These are phyloP conservation scores for Ambispora gerdemannii DNA, from an alignment of 192 early-diverging fungal species.

Conservation along the genomic window DNA sequence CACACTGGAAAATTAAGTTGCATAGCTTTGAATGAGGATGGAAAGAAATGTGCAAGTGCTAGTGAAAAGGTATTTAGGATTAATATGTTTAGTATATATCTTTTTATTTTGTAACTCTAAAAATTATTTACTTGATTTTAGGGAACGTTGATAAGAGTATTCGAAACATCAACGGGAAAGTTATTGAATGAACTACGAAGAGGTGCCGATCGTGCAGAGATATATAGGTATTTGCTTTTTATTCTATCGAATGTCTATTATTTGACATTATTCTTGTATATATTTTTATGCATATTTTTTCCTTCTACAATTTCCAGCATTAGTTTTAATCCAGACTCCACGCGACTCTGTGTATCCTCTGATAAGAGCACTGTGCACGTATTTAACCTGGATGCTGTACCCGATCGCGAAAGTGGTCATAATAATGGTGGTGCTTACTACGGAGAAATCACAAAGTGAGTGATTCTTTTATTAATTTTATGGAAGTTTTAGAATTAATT, in stretches of 20 bases:
- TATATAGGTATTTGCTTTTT: constrained; percentile 54
- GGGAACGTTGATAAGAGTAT: constrained; percentile 90
- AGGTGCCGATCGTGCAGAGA: constrained; percentile 83
- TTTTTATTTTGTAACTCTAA: not conserved
- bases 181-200: constrained; percentile 83
- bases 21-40: constrained; percentile 73
- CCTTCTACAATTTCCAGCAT: constrained; percentile 42
- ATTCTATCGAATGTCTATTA: too few relatives aligned
- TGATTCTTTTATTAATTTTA: not conserved
- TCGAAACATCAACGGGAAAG: constrained; percentile 67
- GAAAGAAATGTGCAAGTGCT: constrained; percentile 78
- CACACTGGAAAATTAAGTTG: constrained; percentile 75
- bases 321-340: constrained; percentile 79
- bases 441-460: constrained; percentile 45
- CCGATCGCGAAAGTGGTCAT: constrained; percentile 37
- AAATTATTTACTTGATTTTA: constrained; percentile 6
- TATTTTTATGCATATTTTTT: not conserved
- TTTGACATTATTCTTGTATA: not conserved
- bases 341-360: constrained; percentile 76
- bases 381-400: constrained; percentile 73
- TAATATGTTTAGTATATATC: not conserved
- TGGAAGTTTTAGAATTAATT: not conserved
- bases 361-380: constrained; percentile 94
- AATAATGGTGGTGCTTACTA: constrained; percentile 47
- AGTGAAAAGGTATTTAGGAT: constrained; percentile 59